phyloP scores from a whole-genome alignment of 345 rosid genomes.

The Citrus mangshanensis region DNA sequence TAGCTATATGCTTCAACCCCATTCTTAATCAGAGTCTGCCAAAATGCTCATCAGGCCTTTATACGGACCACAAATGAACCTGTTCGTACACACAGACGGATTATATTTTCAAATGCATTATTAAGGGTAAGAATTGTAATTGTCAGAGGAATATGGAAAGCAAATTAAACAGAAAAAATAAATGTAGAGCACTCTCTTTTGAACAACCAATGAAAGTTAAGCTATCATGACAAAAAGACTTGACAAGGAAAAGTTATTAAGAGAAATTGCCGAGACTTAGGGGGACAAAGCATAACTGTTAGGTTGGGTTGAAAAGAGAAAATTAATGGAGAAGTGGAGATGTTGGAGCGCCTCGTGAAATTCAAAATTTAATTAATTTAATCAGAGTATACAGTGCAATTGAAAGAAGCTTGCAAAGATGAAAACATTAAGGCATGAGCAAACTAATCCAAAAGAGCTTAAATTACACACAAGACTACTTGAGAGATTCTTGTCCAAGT shows the following conservation, averaged over 20 bases:
- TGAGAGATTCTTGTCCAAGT: neutral
- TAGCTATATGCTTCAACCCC: constrained; percentile 3
- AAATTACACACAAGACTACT: neutral
- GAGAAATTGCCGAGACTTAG: neutral
- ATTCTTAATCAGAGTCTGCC: neutral
- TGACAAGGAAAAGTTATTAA: neutral
- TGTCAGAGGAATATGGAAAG: neutral
- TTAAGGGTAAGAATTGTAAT: neutral
- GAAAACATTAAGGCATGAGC: neutral
- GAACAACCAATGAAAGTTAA: neutral
- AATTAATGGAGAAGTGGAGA: neutral
- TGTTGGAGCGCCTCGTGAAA: neutral
- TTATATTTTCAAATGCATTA: neutral
- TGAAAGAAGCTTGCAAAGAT: neutral
- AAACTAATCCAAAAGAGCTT: neutral
- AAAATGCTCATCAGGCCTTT: constrained; percentile 51
- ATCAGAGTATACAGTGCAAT: neutral
- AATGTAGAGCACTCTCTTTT: neutral
- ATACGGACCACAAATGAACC: constrained; percentile 88
- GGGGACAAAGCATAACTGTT: neutral
- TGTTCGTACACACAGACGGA: constrained; percentile 11
- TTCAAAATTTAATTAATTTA: neutral
- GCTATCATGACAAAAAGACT: neutral
- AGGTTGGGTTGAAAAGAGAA: neutral
- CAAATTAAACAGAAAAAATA: neutral